Evolutionary conservation across 805 yeast genomes (phyloP), one percentile per base, ranked within the genome.

Genomic region (Ogataea corticis): DNA sequence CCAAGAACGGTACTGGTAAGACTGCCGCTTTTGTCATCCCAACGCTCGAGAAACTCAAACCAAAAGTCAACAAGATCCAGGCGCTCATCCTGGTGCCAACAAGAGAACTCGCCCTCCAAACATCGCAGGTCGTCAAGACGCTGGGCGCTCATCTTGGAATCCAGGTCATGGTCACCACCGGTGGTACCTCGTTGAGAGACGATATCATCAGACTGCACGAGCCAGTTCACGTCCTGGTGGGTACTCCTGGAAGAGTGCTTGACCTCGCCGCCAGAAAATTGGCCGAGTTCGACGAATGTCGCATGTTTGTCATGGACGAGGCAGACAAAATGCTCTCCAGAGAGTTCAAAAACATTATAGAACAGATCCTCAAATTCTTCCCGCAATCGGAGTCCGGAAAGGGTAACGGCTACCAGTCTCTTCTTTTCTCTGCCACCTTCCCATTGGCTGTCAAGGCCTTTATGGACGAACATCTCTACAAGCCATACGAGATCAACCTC

Each of bases 21-120:
- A 94, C 99, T 7, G 99, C 98, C 1, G 96, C 99, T 6, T 94
- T 94, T 66, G 85, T 89, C 40, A 92, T 94, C 55, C 99, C 99
- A 41, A 80, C 96, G 23, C 75, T 94, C 61, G 96, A 94, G 67
- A 86, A 83, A 63, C 76, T 90, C 50, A 87, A 91, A 68, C 91
- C 97, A 45, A 86, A 88, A 61, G 56, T 82, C 40, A 79, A 83
- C 67, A 85, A 86, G 63, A 88, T 90, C 57, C 99, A 94, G 69
- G 94, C 96, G 7, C 78, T 94, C 49, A 88, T 94, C 48, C 77
- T 94, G 66, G 96, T 94, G 19, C 99, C 99, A 58, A 94, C 99
- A 12, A 87, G 99, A 78, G 99, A 94, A 69, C 80, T 94, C 62
- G 99, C 99, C 3, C 76, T 94, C 60, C 99, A 94, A 70, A 94